Evolutionary conservation across 129 eudicot genomes (phyloP), one percentile per base, ranked within the genome.

Genomic region (Flaveria linearis): DNA sequence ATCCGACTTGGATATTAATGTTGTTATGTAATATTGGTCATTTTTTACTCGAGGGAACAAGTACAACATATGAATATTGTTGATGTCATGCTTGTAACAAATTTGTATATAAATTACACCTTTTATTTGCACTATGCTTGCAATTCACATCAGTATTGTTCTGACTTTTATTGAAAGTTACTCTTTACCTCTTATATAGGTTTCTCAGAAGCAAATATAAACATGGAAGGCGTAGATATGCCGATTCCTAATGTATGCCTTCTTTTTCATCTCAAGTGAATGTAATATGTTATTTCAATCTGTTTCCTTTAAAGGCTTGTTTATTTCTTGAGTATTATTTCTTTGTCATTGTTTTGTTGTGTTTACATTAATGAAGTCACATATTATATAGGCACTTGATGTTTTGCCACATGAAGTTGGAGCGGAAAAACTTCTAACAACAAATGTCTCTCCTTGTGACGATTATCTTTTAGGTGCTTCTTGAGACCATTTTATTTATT

Each of bases 401-500:
- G 80, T 75, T 84, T 79, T 80, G 80, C 86, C 80, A 45, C 82
- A 66, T 73, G 86, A 80, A 82, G 85, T 45, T 75, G 89, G 83
- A 73, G 77, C 16, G 60, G 87, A 80, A 39, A 74, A 78, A 69
- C 71, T 72, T 61, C 76, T 82, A 68, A 57, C 80, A 42, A 68
- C 80, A 76, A 80, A 82, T 51, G 62, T 78, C 53, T 82, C 87
- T 23, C 43, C 86, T 69, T 84, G 88, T 68, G 96, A 92, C 74
- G 90, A 92, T 73, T 84, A 84, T 75, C 82, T 86, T 53, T 69
- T 82, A 77, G 98, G 96, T 92, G 52, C 52, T 61, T 57, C 55
- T 82, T 36, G 3, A 68, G 43, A 68, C 41, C 36, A 43, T 22
- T 36, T 45, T 72, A 63, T 15, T 43, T 46, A 18, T 10, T 49